phyloP scores from a whole-genome alignment of 2,329 filamentous ascomycete genomes.

The Arthrocladium fulminans region DNA sequence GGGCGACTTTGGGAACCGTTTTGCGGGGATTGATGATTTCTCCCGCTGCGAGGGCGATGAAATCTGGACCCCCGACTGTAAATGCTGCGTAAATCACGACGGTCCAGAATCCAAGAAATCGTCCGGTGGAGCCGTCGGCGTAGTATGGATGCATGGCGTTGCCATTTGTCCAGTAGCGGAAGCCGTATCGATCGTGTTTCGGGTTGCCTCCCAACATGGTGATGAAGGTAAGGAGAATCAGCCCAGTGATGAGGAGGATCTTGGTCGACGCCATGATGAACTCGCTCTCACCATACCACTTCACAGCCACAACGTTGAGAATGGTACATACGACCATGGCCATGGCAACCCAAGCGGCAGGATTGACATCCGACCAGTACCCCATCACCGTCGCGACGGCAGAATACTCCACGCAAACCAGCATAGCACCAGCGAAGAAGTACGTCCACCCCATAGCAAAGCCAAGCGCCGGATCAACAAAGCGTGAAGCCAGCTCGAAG shows the following conservation, averaged over 20 bases:
- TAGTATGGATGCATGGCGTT: slow-evolving; percentile 60
- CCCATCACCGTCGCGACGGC: slow-evolving; percentile 38
- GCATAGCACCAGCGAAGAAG: slow-evolving; percentile 37
- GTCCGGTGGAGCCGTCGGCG: slow-evolving; percentile 54
- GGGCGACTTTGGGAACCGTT: slow-evolving; percentile 64
- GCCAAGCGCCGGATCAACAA: slow-evolving; percentile 36
- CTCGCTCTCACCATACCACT: slow-evolving; percentile 65
- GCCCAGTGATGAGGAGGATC: slow-evolving; percentile 57
- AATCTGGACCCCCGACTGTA: slow-evolving; percentile 54
- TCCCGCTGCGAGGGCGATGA: slow-evolving; percentile 51
- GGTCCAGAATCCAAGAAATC: slow-evolving; percentile 63
- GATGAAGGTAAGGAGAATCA: slow-evolving; percentile 67
- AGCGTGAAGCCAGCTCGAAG: slow-evolving; percentile 32
- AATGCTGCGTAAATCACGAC: slow-evolving; percentile 62
- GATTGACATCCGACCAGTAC: slow-evolving; percentile 38
- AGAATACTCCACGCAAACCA: slow-evolving; percentile 41
- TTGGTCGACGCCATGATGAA: slow-evolving; percentile 64
- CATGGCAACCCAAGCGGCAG: slow-evolving; percentile 36
- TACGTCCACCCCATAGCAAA: slow-evolving; percentile 41
- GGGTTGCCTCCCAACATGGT: slow-evolving; percentile 76
- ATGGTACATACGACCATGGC: slow-evolving; percentile 36
- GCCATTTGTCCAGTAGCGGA: slow-evolving; percentile 54
- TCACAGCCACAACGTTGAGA: slow-evolving; percentile 61
- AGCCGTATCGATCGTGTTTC: slow-evolving; percentile 58
- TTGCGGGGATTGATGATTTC: slow-evolving; percentile 60